Conservation (phyloP, 2,329 filamentous ascomycete genomes). For the Penicillium sp. region DNA sequence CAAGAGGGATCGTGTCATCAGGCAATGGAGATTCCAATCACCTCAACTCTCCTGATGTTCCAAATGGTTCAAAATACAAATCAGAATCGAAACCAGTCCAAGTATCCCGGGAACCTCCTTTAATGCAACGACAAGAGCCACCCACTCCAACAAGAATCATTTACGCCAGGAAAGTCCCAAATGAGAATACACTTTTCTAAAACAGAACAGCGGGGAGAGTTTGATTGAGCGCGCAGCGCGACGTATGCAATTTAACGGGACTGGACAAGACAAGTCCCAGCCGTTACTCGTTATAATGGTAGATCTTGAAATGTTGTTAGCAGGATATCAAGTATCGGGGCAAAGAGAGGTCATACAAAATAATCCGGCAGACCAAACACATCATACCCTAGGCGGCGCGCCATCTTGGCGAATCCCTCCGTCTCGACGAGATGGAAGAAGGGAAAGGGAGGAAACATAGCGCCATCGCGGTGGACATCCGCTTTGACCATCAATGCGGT, state of each 20-base stretch:
- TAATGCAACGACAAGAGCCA: too few species aligned
- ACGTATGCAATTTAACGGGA: conserved; percentile 2
- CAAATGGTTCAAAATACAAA: too few species aligned
- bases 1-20: too few species aligned
- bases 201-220: not conserved
- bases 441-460: conserved; percentile 95
- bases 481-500: conserved; percentile 91
- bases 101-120: too few species aligned
- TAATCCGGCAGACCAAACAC: conserved; percentile 92
- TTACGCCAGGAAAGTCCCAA: conserved; percentile 6
- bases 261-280: conserved; percentile 14
- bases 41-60: too few species aligned
- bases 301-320: conserved; percentile 54
- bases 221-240: conserved; percentile 12
- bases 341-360: conserved; percentile 57
- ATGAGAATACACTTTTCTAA: conserved; percentile 1
- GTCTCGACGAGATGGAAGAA: conserved; percentile 98
- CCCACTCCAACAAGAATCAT: too few species aligned
- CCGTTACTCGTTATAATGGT: conserved; percentile 76
- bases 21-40: too few species aligned
- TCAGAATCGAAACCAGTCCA: too few species aligned
- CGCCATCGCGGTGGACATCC: conserved; percentile 91
- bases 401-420: conserved; percentile 98
- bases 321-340: conserved; percentile 1
- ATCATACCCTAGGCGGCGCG: conserved; percentile 76